Evolutionary conservation across 805 yeast genomes (phyloP), one percentile per base, ranked within the genome.

Genomic region (Candida cerambycidarum): DNA sequence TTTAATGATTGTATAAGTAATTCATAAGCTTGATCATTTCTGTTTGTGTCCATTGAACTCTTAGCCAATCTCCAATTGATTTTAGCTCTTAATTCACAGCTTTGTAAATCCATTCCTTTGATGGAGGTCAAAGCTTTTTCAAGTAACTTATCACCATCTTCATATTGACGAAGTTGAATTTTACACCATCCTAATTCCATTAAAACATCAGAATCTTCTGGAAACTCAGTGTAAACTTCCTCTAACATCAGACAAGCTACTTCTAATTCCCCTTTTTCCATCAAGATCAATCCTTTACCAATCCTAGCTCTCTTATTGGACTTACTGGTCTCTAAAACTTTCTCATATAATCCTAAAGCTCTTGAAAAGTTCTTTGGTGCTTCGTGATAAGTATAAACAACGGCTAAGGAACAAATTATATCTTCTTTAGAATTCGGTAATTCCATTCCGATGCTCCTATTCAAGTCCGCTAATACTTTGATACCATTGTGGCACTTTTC

Each of bases 321-420:
- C 4, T 75, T 73, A 44, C 64, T 67, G 3, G 53, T 54, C 13
- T 47, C 49, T 18, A 88, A 67, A 3, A 89, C 79, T 17, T 70
- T 65, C 28, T 85, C 84, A 60, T 84, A 93, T 12, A 89, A 61
- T 38, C 78, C 79, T 21, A 84, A 57, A 0, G 99, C 98, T 18
- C 82, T 71, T 2, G 78, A 71, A 55, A 79, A 88, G 62, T 92
- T 86, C 61, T 89, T 89, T 9, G 98, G 99, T 0, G 97, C 85
- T 59, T 92, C 96, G 55, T 82, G 77, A 56, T 87, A 84, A 0
- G 95, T 86, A 56, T 89, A 87, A 1, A 85, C 75, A 0, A 82
- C 76, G 0, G 93, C 98, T 42, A 87, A 69, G 17, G 78, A 71
- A 28, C 89, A 73, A 7, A 84, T 69, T 16, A 87, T 63, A 39